Base-by-base conservation (phyloP, 2,329 filamentous ascomycete genomes). In the Alternaria ventricosa region DNA sequence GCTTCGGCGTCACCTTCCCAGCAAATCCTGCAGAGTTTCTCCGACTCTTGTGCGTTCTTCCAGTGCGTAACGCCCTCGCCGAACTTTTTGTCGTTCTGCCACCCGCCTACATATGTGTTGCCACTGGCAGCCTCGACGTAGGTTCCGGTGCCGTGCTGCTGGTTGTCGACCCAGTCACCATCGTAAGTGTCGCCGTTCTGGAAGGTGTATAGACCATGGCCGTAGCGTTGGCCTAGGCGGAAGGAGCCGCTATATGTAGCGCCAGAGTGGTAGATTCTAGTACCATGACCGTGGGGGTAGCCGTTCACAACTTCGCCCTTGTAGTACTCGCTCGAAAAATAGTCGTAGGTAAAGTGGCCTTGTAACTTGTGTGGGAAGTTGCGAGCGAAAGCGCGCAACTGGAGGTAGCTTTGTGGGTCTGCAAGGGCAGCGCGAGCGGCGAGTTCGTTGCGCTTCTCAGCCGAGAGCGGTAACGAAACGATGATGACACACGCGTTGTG, bases 131-230 rank as follows among this genome's bases (percentile, higher is more conserved):
- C 82, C 68, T 89, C 86, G 30, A 86, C 80, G 61, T 86, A 86
- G 2, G 84, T 87, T 28, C 88, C 88, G 23, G 86, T 83, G 5
- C 88, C 88, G 66, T 89, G 84, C 60, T 87, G 85, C 68, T 86
- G 84, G 68, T 93, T 91, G 65, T 93, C 89, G 36, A 81, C 82
- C 76, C 89, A 87, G 60, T 90, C 75, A 45, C 84, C 83, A 18
- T 80, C 79, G 70, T 85, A 88, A 62, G 90, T 86, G 56, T 89
- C 89, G 65, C 88, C 88, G 79, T 97, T 88, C 25, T 85, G 83
- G 74, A 88, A 89, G 6, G 83, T 85, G 82, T 89, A 87, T 12
- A 81, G 81, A 55, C 88, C 88, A 55, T 84, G 80, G 20, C 88
- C 88, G 43, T 87, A 83, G 57, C 85, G 85, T 57, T 83, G 78